Percentiles rank a stretch among this genome's conserved stretches.
Conservation (phyloP, 208 protist genomes). For the Kentomonas sorsogonicus region DNA sequence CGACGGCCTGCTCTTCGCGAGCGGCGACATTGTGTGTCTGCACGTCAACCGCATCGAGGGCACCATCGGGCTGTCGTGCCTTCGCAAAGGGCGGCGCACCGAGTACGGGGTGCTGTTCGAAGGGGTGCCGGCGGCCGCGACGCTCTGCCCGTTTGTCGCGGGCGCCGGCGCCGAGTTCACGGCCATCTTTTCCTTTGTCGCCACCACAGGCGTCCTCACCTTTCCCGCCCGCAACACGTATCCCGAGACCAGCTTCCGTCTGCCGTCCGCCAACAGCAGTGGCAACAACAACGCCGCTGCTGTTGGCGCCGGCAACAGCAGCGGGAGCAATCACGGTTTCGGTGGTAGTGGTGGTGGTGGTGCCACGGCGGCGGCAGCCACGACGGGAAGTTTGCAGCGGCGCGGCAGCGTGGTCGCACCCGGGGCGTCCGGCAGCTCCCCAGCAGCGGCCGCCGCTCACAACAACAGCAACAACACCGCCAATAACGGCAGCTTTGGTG, state of each 20-base stretch:
- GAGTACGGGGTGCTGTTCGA: conserved; percentile 84
- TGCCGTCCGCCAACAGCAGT: too few relatives aligned
- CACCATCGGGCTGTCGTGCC: conserved; percentile 66
- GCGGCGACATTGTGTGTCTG: conserved; percentile 66
- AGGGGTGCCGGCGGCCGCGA: conserved; percentile 31
- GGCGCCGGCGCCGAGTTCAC: conserved; percentile 58
- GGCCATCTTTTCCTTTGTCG: conserved; percentile 76
- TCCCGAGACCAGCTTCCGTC: conserved; percentile 55
- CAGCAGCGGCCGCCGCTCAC: too few relatives aligned
- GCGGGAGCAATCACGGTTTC: too few relatives aligned
- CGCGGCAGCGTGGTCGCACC: too few relatives aligned
- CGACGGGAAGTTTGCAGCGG: too few relatives aligned
- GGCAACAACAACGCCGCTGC: too few relatives aligned
- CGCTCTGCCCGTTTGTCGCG: conserved; percentile 64
- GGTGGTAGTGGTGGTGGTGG: too few relatives aligned
- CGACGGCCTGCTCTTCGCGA: conserved; percentile 53
- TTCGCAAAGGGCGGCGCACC: conserved; percentile 48
- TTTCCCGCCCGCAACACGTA: conserved; percentile 75
- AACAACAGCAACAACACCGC: too few relatives aligned
- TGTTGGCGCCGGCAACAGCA: too few relatives aligned
- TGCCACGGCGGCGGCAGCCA: too few relatives aligned
- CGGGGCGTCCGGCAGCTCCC: too few relatives aligned
- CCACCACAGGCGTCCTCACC: conserved; percentile 39
- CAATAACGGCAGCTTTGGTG: too few relatives aligned
- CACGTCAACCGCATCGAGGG: conserved; percentile 52